Percentiles rank a stretch among this genome's conserved stretches.
These are phyloP conservation scores for Ramaria sp. DNA, from an alignment of 768 basidiomycete genomes.

Conservation along the genomic window DNA sequence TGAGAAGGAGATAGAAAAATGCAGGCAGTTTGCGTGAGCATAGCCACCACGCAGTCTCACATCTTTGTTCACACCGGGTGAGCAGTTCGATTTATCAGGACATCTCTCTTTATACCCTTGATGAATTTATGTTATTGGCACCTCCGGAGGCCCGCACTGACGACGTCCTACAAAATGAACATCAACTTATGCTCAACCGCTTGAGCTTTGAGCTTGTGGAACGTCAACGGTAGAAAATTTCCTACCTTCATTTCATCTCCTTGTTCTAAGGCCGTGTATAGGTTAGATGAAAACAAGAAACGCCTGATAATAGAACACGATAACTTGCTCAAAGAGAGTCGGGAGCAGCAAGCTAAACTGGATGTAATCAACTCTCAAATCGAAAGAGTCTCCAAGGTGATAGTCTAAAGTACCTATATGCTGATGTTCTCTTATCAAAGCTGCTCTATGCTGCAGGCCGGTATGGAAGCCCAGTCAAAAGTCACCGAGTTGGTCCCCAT, in stretches of 20 bases:
- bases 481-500: slow-evolving; percentile 56
- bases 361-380: slow-evolving; percentile 74
- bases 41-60: slow-evolving; percentile 12
- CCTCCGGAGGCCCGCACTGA: slow-evolving; percentile 54
- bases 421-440: not conserved
- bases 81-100: slow-evolving; percentile 81
- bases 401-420: not conserved
- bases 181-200: slow-evolving; percentile 81
- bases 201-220: slow-evolving; percentile 81
- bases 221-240: slow-evolving; percentile 58
- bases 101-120: slow-evolving; percentile 57
- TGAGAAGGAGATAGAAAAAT: slow-evolving; percentile 86
- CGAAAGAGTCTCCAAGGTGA: slow-evolving; percentile 67
- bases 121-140: slow-evolving; percentile 60
- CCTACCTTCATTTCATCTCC: not conserved
- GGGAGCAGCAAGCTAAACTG: slow-evolving; percentile 55
- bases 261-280: slow-evolving; percentile 20
- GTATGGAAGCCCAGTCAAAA: slow-evolving; percentile 64
- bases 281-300: slow-evolving; percentile 60
- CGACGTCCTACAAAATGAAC: slow-evolving; percentile 54
- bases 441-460: slow-evolving; percentile 36
- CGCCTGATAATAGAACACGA: slow-evolving; percentile 64
- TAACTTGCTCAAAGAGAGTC: slow-evolving; percentile 70
- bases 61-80: not conserved
- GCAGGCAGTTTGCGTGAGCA: slow-evolving; percentile 79